phyloP scores from a whole-genome alignment of 306 rosid genomes.

The Abrus precatorius region DNA sequence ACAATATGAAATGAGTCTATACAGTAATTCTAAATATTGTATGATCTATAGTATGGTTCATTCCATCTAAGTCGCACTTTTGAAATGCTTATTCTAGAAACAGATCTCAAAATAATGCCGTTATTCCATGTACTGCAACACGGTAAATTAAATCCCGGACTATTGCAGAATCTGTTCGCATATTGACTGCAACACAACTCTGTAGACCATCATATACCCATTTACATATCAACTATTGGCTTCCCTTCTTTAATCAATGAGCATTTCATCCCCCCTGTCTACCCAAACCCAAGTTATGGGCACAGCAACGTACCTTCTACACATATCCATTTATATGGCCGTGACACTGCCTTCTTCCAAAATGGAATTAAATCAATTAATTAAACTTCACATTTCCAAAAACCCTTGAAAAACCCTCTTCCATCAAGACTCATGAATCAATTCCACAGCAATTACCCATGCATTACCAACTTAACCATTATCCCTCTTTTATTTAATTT shows the following conservation, averaged over 20 bases:
- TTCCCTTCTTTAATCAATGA: constrained; percentile 32
- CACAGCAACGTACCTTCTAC: neutral
- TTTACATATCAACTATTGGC: neutral
- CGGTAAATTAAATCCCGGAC: neutral
- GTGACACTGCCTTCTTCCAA: too few relatives aligned
- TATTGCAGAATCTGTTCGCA: constrained; percentile 11
- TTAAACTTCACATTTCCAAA: too few relatives aligned
- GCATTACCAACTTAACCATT: too few relatives aligned
- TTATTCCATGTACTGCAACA: constrained; percentile 23
- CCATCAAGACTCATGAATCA: too few relatives aligned
- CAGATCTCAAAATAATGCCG: constrained; percentile 14
- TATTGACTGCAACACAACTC: constrained; percentile 10
- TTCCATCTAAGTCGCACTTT: neutral
- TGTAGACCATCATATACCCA: constrained; percentile 24
- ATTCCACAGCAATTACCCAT: too few relatives aligned
- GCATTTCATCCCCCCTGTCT: constrained; percentile 10
- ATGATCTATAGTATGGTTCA: neutral
- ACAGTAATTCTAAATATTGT: constrained; percentile 13
- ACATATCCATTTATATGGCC: too few relatives aligned
- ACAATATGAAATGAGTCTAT: neutral
- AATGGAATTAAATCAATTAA: too few relatives aligned
- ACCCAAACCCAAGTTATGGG: constrained; percentile 19
- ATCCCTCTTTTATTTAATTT: too few relatives aligned
- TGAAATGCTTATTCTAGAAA: constrained; percentile 23
- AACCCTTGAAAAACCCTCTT: too few relatives aligned